A percentile compares a stretch with the other conserved stretches of the same genome.
These are phyloP conservation scores for Xylaria intraflava DNA, from an alignment of 495 filamentous ascomycete species.

Conservation along the genomic window DNA sequence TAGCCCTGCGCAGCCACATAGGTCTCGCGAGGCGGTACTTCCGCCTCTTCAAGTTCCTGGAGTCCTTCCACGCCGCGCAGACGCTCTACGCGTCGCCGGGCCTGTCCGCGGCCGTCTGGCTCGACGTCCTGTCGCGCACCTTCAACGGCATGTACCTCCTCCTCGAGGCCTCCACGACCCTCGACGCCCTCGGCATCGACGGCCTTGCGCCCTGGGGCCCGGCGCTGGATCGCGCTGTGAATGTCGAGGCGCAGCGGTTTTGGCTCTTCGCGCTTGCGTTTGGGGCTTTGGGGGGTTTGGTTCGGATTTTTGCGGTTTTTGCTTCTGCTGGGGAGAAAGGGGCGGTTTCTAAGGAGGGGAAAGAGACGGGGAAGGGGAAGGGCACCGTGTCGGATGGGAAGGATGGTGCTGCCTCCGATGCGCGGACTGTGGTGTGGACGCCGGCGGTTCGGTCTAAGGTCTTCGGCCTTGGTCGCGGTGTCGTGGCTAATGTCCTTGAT, in stretches of 20 bases:
- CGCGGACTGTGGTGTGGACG: not conserved
- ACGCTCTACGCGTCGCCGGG: constrained; percentile 11
- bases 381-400: constrained; percentile 1
- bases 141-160: constrained; percentile 45
- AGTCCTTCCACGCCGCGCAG: constrained; percentile 48
- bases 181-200: constrained; percentile 41
- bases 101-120: constrained; percentile 16
- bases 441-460: constrained; percentile 16
- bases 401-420: constrained; percentile 3
- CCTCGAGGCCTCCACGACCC: constrained; percentile 38
- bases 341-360: not conserved
- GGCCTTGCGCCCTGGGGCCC: constrained; percentile 35
- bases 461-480: constrained; percentile 26
- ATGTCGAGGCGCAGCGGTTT: constrained; percentile 54
- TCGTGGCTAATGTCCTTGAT: constrained; percentile 52
- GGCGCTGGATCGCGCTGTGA: constrained; percentile 17
- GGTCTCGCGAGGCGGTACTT: constrained; percentile 49
- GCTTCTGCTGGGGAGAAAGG: not conserved
- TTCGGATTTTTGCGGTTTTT: constrained; percentile 16
- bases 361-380: not conserved
- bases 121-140: constrained; percentile 32
- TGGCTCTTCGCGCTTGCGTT: constrained; percentile 55
- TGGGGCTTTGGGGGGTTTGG: constrained; percentile 16
- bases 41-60: constrained; percentile 57
- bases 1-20: constrained; percentile 24